Evolutionary conservation across 2,329 filamentous ascomycete species (phyloP), one percentile per base, ranked within the genome.

Genomic region (Niveomyces coronatus): DNA sequence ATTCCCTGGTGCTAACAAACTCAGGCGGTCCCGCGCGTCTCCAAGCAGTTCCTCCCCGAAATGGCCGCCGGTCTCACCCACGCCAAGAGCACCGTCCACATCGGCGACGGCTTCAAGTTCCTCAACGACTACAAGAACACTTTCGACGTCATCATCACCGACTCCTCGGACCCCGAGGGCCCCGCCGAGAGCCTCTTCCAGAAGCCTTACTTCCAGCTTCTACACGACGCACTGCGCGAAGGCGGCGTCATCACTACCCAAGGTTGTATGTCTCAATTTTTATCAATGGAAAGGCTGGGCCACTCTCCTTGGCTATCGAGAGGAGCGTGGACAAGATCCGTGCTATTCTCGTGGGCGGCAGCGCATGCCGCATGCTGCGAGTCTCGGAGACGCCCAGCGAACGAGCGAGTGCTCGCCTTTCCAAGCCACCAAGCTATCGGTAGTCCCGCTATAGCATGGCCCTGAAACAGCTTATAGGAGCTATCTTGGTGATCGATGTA

Each of bases 61-160:
- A 98, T 98, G 91, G 76, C 86, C 50, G 79, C 84, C 48, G 87
- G 89, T 55, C 94, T 93, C 71, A 73, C 87, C 54, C 87, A 96
- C 76, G 85, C 88, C 60, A 94, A 93, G 65, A 81, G 86, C 62
- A 88, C 82, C 68, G 82, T 85, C 50, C 86, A 94, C 68, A 74
- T 98, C 47, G 91, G 88, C 54, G 91, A 98, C 57, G 91, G 91
- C 58, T 98, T 98, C 79, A 91, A 96, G 74, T 98, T 95, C 75
- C 76, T 98, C 49, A 79, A 84, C 61, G 84, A 94, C 63, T 88
- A 86, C 74, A 89, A 94, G 79, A 88, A 94, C 71, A 76, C 82
- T 59, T 98, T 98, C 60, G 91, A 98, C 60, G 88, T 98, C 57
- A 98, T 98, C 71, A 96, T 98, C 71, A 98, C 91, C 55, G 91